phyloP scores from a whole-genome alignment of 805 yeast species.

The Saccharomycopsis fermentans region DNA sequence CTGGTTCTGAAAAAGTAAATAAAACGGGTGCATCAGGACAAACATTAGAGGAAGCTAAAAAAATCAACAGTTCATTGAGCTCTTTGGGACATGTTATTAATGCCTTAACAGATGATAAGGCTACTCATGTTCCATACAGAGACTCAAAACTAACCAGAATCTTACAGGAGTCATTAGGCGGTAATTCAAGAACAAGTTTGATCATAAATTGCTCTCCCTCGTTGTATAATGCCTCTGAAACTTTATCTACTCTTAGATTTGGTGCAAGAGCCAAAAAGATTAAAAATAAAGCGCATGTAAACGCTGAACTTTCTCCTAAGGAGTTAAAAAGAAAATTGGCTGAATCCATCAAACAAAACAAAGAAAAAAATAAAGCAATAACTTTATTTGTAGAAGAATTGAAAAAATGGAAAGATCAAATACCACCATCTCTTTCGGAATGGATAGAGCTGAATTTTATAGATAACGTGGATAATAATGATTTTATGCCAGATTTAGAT shows the following conservation, averaged over 20 bases:
- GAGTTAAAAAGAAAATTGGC: slow-evolving; percentile 28
- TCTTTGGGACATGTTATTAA: slow-evolving; percentile 75
- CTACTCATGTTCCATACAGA: slow-evolving; percentile 61
- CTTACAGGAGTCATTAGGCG: slow-evolving; percentile 71
- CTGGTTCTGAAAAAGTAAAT: slow-evolving; percentile 59
- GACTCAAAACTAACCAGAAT: slow-evolving; percentile 74
- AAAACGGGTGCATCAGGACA: slow-evolving; percentile 72
- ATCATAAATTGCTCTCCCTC: slow-evolving; percentile 68
- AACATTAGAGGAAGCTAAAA: slow-evolving; percentile 72
- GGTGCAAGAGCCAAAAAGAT: slow-evolving; percentile 65
- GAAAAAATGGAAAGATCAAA: slow-evolving; percentile 11
- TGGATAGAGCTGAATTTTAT: slow-evolving; percentile 4
- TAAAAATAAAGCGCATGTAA: slow-evolving; percentile 54
- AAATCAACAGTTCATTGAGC: slow-evolving; percentile 68
- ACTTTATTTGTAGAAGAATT: slow-evolving; percentile 19
- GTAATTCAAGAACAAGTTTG: slow-evolving; percentile 68
- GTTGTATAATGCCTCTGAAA: slow-evolving; percentile 45
- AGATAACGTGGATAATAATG: not conserved
- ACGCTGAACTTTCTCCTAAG: slow-evolving; percentile 43
- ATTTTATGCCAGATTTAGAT: not conserved
- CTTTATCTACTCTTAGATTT: slow-evolving; percentile 62
- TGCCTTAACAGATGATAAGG: slow-evolving; percentile 59
- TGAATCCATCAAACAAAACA: slow-evolving; percentile 26
- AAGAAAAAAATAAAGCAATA: slow-evolving; percentile 29
- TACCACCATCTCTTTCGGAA: not conserved